Evolutionary conservation across 2,329 filamentous ascomycete genomes (phyloP).

Genomic region (Neofusicoccum ribis): DNA sequence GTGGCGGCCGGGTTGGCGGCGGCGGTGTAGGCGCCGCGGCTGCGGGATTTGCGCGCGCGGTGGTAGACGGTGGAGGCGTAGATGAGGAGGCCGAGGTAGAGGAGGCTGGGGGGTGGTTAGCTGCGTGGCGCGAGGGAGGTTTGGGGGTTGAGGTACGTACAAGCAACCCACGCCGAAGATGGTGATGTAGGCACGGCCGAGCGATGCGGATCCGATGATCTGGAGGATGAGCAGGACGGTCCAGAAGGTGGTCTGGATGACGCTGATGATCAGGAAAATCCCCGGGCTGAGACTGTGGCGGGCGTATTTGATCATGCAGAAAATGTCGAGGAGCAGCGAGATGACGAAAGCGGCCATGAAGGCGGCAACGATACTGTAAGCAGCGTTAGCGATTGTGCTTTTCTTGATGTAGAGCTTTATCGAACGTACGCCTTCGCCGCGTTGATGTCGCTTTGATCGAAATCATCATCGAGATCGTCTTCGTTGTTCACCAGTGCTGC

Average conservation of each 20-base stretch:
- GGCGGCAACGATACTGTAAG: slow-evolving; percentile 30
- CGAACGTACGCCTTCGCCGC: neutral
- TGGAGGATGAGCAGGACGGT: slow-evolving; percentile 33
- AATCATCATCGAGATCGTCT: neutral
- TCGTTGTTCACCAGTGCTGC: neutral
- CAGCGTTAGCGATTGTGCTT: slow-evolving; percentile 23
- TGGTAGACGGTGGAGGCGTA: slow-evolving; percentile 10
- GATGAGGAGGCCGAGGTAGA: slow-evolving; percentile 17
- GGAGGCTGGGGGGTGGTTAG: neutral
- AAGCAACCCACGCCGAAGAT: slow-evolving; percentile 36
- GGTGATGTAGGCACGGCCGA: slow-evolving; percentile 25
- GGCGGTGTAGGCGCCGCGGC: neutral
- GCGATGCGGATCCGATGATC: slow-evolving; percentile 28
- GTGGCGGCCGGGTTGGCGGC: neutral
- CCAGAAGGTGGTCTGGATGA: slow-evolving; percentile 39
- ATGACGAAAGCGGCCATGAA: slow-evolving; percentile 35
- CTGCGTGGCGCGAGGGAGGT: neutral
- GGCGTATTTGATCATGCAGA: slow-evolving; percentile 37
- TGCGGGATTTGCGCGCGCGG: neutral
- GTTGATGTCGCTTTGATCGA: neutral
- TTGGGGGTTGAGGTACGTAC: slow-evolving; percentile 25
- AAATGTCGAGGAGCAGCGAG: slow-evolving; percentile 37
- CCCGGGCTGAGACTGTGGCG: slow-evolving; percentile 33
- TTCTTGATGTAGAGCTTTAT: too few relatives aligned
- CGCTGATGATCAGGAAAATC: slow-evolving; percentile 38